phyloP scores from a whole-genome alignment of 2,329 filamentous ascomycete genomes.

The Ramularia collo-cygni region DNA sequence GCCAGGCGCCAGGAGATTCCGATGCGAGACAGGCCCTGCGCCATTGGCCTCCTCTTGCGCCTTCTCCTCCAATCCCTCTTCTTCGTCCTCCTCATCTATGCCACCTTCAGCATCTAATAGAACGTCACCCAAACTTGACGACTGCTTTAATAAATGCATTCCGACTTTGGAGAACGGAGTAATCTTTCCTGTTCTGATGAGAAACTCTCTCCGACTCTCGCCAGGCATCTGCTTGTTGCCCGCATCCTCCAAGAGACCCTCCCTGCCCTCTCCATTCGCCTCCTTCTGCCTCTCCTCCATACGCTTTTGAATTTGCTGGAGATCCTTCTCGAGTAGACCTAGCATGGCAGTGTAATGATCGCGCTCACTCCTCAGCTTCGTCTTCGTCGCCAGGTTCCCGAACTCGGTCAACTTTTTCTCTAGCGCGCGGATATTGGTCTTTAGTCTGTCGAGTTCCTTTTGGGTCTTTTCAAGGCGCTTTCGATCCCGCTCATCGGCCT shows the following conservation, averaged over 20 bases:
- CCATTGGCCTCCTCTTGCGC: slow-evolving; percentile 17
- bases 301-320: slow-evolving; percentile 71
- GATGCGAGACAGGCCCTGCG: slow-evolving; percentile 38
- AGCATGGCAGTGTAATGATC: slow-evolving; percentile 60
- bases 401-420: slow-evolving; percentile 52
- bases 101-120: slow-evolving; percentile 78
- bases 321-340: slow-evolving; percentile 59
- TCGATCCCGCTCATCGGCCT: slow-evolving; percentile 57
- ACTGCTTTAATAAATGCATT: slow-evolving; percentile 54
- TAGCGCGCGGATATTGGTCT: slow-evolving; percentile 56
- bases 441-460: slow-evolving; percentile 51
- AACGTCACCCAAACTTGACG: slow-evolving; percentile 67
- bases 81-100: slow-evolving; percentile 42
- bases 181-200: slow-evolving; percentile 95
- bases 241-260: slow-evolving; percentile 36
- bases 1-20: slow-evolving; percentile 43
- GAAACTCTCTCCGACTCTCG: slow-evolving; percentile 78
- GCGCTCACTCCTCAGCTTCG: slow-evolving; percentile 59
- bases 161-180: slow-evolving; percentile 85
- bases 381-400: slow-evolving; percentile 48
- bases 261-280: slow-evolving; percentile 38
- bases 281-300: slow-evolving; percentile 67
- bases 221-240: slow-evolving; percentile 61
- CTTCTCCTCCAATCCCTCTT: slow-evolving; percentile 22
- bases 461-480: slow-evolving; percentile 55